phyloP scores from a whole-genome alignment of 1,284 basidiomycete genomes.

The Sporisorium scitamineum region DNA sequence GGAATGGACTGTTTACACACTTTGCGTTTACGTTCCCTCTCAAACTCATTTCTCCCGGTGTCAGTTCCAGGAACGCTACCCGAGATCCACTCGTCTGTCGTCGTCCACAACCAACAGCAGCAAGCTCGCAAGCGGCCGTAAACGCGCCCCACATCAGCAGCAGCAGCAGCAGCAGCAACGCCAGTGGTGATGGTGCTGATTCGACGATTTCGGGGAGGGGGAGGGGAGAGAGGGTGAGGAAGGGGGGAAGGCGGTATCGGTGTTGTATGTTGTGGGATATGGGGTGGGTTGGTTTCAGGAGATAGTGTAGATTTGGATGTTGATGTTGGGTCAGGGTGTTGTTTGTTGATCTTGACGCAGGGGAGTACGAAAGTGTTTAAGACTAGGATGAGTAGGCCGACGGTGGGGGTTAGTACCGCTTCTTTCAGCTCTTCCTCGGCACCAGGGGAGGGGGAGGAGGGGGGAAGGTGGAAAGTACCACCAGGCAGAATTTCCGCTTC shows the following conservation, averaged over 20 bases:
- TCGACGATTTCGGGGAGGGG: too few relatives aligned
- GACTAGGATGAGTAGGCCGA: constrained; percentile 25
- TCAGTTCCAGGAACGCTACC: constrained; percentile 69
- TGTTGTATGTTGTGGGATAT: constrained; percentile 86
- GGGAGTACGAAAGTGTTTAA: constrained; percentile 73
- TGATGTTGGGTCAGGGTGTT: constrained; percentile 74
- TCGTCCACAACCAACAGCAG: neutral
- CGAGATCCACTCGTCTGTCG: constrained; percentile 3
- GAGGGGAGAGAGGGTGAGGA: too few relatives aligned
- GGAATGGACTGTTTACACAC: constrained; percentile 75
- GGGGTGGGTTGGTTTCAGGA: constrained; percentile 94
- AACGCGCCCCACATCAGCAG: neutral
- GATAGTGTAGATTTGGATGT: constrained; percentile 80
- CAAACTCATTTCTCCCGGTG: constrained; percentile 82
- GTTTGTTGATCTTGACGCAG: constrained; percentile 82
- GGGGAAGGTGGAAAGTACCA: constrained; percentile 8
- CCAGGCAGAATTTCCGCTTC: constrained; percentile 45
- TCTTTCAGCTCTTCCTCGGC: constrained; percentile 3
- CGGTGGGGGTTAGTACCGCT: constrained; percentile 15
- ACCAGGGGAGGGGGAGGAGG: neutral
- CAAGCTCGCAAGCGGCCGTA: neutral
- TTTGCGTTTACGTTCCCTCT: constrained; percentile 87
- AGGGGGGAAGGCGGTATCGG: constrained; percentile 72
- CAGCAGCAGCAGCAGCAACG: neutral
- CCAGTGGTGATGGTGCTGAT: neutral